Evolutionary conservation across 2,329 filamentous ascomycete genomes (phyloP), one percentile per base, ranked within the genome.

Genomic region (Cercospora zeina): DNA sequence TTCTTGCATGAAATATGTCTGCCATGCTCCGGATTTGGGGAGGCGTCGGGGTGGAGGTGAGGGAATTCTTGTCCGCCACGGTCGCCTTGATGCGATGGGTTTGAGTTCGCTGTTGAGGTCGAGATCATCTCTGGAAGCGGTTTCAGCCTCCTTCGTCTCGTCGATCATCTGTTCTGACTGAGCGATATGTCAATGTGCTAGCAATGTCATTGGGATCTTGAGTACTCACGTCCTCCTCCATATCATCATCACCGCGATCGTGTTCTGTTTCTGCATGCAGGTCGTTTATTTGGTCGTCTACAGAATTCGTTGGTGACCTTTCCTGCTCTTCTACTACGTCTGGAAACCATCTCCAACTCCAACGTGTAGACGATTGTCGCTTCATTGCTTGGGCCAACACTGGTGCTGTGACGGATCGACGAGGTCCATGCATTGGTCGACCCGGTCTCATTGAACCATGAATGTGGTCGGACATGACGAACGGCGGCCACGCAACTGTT

Each of bases 381-480:
- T 61, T 54, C 16, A 64, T 50, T 13, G 65, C 64, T 10, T 63
- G 51, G n/a, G 65, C 64, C 47, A 67, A 62, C 37, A 66, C 55
- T 19, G 65, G 65, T 50, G 62, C 65, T n/a, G 65, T 67, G 34
- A 64, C 56, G 14, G 63, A 33, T 59, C 63, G 62, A 27, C 47
- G 31, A 34, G 59, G 54, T 49, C 27, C 56, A 11, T 77, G 47
- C 77, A 71, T 51, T 72, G 74, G 59, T 49, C 39, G 30, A 34
- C 34, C 55, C 77, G 77, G 16, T 77, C 16, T 47, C 13, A 19
- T 24, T 47, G 42, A 27, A 47, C 42, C 42, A 47, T 13, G 27
- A 27, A 24, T 13, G 42, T 47, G 42, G 27, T 47, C 42, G 42
- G 42, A 47, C 42, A 47, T 47, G 42, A 47, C 42, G 19, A 47